Evolutionary conservation across 1,139 yeast species (phyloP), one percentile per base, ranked within the genome.

Genomic region (Scheffersomyces quercinus): DNA sequence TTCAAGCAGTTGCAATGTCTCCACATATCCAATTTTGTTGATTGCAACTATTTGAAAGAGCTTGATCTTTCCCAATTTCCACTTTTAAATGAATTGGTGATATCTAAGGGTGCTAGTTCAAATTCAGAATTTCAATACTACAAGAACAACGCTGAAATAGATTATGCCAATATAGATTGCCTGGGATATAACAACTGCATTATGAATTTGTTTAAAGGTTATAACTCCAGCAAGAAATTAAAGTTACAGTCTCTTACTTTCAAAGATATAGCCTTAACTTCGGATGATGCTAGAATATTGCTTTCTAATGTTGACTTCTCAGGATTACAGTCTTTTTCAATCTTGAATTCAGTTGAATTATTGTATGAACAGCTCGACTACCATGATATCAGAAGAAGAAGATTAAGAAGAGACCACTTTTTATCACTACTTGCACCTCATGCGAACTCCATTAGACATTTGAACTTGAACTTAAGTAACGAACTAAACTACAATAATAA

Each of bases 311-410:
- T 45, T 3, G 38, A 40, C 28, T 28, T 45, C 34, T 35, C 24
- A 3, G 12, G 26, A 8, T 24, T 46, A 16, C 28, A 29, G 13
- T 28, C 28, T 3, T 41, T 63, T 11, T 51, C 52, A 28, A 45
- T 63, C n/a, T 38, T 49, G 9, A 59, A 62, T 39, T 62, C 65
- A 36, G 49, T 50, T 26, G 67, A 62, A 43, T 28, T 36, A n/a
- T 40, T 54, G 10, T 55, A 49, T 39, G 49, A 49, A 4, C 37
- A 42, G 7, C 35, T 40, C 29, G 28, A 38, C 14, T 36, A 33
- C 14, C 28, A 28, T 6, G 26, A 35, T 14, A 29, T 40, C 14
- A 10, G 43, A 2, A 31, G 47, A 6, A 54, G 55, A 36, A 44
- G 56, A 45, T 36, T 46, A 20, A 44, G 42, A 28, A 12, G 40